Percentiles rank a stretch among this genome's conserved stretches.
Evolutionary conservation across 805 yeast species (phyloP).

Genomic region (Saturnispora bothae): DNA sequence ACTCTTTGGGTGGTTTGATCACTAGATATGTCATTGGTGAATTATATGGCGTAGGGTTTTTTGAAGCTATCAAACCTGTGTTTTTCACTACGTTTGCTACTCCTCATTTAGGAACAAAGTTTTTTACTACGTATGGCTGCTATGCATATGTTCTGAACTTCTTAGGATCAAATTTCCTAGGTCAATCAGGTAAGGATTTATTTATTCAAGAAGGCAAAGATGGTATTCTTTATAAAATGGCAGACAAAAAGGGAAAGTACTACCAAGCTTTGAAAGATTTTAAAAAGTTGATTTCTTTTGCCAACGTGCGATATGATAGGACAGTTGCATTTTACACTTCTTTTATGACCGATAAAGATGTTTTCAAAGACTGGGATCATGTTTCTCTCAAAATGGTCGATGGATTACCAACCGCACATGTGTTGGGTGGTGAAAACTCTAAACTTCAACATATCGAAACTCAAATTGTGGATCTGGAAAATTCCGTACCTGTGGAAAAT

Average conservation of each 20-base stretch:
- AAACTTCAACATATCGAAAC: conserved; percentile 24
- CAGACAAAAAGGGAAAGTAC: conserved; percentile 42
- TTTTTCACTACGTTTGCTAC: conserved; percentile 64
- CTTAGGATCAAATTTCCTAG: conserved; percentile 44
- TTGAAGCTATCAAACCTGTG: conserved; percentile 49
- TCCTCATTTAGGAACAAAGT: conserved; percentile 59
- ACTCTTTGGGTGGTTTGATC: conserved; percentile 82
- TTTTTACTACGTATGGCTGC: conserved; percentile 29
- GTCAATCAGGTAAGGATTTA: conserved; percentile 67
- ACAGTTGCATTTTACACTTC: conserved; percentile 84
- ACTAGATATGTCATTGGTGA: conserved; percentile 62
- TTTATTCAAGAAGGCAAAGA: conserved; percentile 39
- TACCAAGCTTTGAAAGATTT: conserved; percentile 47
- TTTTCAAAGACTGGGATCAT: conserved; percentile 48
- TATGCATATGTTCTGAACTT: conserved; percentile 33
- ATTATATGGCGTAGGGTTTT: conserved; percentile 39
- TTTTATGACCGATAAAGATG: conserved; percentile 61
- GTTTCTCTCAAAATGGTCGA: conserved; percentile 39
- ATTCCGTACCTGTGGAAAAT: conserved; percentile 17
- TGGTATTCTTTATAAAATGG: conserved; percentile 40
- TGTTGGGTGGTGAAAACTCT: conserved; percentile 26
- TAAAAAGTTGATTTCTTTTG: conserved; percentile 46
- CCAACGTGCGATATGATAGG: conserved; percentile 74
- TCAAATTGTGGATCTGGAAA: conserved; percentile 40
- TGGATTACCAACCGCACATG: conserved; percentile 31